Conservation (phyloP, 1,139 yeast genomes). For the Groenewaldozyma auringiensis region DNA sequence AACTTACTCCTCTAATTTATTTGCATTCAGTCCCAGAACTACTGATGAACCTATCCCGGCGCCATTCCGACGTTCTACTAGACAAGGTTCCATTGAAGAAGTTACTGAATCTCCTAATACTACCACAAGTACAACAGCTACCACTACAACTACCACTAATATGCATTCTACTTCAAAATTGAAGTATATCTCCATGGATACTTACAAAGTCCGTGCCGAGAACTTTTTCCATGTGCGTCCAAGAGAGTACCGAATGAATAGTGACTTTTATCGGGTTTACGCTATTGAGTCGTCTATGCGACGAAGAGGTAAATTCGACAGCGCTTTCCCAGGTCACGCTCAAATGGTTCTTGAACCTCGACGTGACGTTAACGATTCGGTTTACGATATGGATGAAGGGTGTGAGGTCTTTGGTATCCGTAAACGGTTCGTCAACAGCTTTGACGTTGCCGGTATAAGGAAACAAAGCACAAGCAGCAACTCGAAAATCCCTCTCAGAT, state of each 20-base stretch:
- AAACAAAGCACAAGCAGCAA: background rate
- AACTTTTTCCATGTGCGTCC: conserved; percentile 26
- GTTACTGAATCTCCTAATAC: background rate
- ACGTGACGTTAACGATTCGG: conserved; percentile 18
- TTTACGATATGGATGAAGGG: conserved; percentile 16
- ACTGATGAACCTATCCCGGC: conserved; percentile 27
- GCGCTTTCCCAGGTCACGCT: conserved; percentile 28
- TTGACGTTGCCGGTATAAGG: conserved; percentile 8
- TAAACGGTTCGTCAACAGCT: conserved; percentile 20
- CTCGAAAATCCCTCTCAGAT: background rate
- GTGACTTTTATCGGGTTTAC: conserved; percentile 31
- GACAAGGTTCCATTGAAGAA: background rate
- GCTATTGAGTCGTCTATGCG: conserved; percentile 33
- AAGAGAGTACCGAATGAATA: conserved; percentile 31
- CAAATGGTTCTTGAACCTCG: conserved; percentile 31
- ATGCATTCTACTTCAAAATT: background rate
- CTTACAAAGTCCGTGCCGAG: conserved; percentile 28
- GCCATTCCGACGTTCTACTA: background rate
- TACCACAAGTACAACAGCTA: too few species aligned
- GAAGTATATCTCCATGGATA: conserved; percentile 24
- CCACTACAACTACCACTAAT: too few species aligned
- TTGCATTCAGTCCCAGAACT: conserved; percentile 25
- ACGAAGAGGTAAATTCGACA: conserved; percentile 29
- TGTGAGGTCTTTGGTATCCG: conserved; percentile 24
- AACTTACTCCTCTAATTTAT: conserved; percentile 14